Evolutionary conservation across 73 alveolate genomes (phyloP).

Genomic region (Paramecium sonneborni): DNA sequence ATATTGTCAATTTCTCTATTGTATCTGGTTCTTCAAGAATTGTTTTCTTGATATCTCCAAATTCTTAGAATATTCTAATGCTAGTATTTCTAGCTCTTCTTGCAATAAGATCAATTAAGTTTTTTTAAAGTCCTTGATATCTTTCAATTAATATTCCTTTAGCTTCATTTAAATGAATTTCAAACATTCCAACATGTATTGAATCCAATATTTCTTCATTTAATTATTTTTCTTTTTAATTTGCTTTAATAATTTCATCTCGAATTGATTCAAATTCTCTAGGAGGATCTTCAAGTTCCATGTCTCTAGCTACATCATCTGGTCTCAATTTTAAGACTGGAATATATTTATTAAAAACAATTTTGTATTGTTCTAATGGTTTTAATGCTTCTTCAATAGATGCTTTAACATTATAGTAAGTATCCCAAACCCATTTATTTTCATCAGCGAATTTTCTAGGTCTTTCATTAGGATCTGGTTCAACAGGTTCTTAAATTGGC

Average conservation of each 20-base stretch:
- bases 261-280: conserved; percentile 87
- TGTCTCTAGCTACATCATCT: conserved; percentile 88
- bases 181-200: conserved; percentile 93
- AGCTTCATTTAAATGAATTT: conserved; percentile 96
- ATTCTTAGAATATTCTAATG: conserved; percentile 87
- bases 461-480: conserved; percentile 86
- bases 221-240: conserved; percentile 85
- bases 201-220: conserved; percentile 91
- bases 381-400: conserved; percentile 91
- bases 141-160: conserved; percentile 92
- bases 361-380: conserved; percentile 91
- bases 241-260: conserved; percentile 91
- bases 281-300: conserved; percentile 83
- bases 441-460: conserved; percentile 91
- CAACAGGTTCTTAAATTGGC: conserved; percentile 92
- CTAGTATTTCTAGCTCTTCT: conserved; percentile 95
- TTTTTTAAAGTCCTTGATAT: conserved; percentile 87
- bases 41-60: conserved; percentile 94
- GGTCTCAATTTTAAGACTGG: conserved; percentile 92
- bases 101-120: conserved; percentile 92
- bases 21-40: conserved; percentile 92
- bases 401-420: conserved; percentile 77
- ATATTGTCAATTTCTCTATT: conserved; percentile 95
- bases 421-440: conserved; percentile 99
- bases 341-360: conserved; percentile 88